A percentile compares a stretch with the other conserved stretches of the same genome.
Evolutionary conservation across 768 basidiomycete genomes (phyloP).

Genomic region (Suillus clintonianus): DNA sequence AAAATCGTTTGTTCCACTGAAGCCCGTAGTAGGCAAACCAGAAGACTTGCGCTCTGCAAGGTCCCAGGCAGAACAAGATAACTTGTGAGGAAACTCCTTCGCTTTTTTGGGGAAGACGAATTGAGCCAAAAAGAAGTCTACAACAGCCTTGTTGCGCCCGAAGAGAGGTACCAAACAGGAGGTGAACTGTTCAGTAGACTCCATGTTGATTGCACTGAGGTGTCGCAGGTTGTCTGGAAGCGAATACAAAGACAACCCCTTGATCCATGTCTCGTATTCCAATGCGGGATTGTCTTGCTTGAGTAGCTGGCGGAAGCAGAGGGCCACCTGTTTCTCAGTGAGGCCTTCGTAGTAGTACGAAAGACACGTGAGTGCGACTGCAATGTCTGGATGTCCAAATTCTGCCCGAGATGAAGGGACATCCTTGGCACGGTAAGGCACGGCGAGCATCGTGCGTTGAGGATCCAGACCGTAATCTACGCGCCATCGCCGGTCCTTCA

Average conservation of each 20-base stretch:
- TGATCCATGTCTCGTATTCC: conserved; percentile 46
- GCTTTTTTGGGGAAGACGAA: conserved; percentile 54
- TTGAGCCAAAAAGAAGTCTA: conserved; percentile 49
- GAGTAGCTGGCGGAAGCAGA: conserved; percentile 39
- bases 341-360: conserved; percentile 53
- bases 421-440: conserved; percentile 58
- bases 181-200: conserved; percentile 36
- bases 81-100: conserved; percentile 47
- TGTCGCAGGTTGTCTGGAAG: conserved; percentile 34
- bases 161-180: conserved; percentile 36
- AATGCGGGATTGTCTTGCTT: conserved; percentile 41
- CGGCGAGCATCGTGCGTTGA: conserved; percentile 46
- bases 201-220: conserved; percentile 43
- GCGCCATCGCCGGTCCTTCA: conserved; percentile 46
- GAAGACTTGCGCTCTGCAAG: conserved; percentile 39
- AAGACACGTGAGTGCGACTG: conserved; percentile 46
- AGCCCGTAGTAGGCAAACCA: conserved; percentile 43
- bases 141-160: conserved; percentile 34
- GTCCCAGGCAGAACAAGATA: conserved; percentile 57
- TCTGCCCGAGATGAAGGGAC: conserved; percentile 46
- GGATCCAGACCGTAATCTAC: conserved; percentile 53
- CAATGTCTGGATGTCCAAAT: conserved; percentile 55
- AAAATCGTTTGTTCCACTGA: conserved; percentile 59
- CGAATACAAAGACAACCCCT: background rate
- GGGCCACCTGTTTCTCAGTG: conserved; percentile 35